Base-by-base conservation (phyloP, 805 yeast genomes). In the Wickerhamiella alocasiicola region DNA sequence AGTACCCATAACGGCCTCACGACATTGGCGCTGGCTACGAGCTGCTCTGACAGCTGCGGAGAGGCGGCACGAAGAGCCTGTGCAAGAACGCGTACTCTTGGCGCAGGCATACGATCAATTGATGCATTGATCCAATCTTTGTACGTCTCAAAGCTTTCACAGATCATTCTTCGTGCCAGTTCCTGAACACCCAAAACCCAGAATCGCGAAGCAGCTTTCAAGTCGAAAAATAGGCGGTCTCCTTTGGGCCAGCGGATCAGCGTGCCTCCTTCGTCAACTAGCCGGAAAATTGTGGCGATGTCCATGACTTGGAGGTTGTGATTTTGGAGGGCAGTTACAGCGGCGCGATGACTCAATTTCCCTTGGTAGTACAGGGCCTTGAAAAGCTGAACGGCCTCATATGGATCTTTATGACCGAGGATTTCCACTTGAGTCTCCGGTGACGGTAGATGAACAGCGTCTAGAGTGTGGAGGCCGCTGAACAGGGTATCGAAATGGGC, bases 331-430 rank as follows among this genome's bases (percentile, higher is more conserved):
- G 55, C 43, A 19, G 45, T 47, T 4, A 45, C 34, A 6, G 59
- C 52, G 15, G 50, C 46, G n/a, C 31, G 37, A 23, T 46, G 42
- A 2, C 52, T 40, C 6, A 56, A 47, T 15, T 38, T 46, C 5
- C 58, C 56, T 24, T 47, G 52, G 41, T 50, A 56, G 31, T 55
- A 55, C 12, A 46, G 41, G 25, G 43, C 46, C 26, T 54, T 50
- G 29, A 56, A 53, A 6, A 44, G 41, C 11, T 30, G 34, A 9
- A 54, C 31, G 15, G 39, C 28, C 5, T 19, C 25, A 15, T 27
- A 2, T 2, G 39, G 19, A 3, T 13, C 39, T 1, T 31, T 7
- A 11, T 23, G 7, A 11, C 26, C 11, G 9, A 23, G 13, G 5
- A n/a, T 11, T n/a, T 17, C 9, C 27, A 28, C 4, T 9, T 28